These are phyloP conservation scores for Lactarius sanguifluus DNA, from an alignment of 768 basidiomycete species.

Conservation along the genomic window DNA sequence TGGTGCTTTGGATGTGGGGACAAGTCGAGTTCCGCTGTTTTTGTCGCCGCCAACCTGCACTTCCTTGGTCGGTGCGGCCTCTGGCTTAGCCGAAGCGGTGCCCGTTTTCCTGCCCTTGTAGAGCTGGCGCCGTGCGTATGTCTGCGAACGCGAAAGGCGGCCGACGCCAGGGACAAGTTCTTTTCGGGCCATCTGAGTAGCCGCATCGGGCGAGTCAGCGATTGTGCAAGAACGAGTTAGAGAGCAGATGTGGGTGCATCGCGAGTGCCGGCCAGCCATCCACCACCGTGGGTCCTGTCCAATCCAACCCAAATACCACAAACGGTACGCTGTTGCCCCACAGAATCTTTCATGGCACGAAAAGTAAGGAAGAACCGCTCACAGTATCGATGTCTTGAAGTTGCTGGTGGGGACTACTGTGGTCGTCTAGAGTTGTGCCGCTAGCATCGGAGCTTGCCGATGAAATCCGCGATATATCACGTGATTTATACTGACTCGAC, in stretches of 20 bases:
- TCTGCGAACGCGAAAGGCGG: conserved; percentile 79
- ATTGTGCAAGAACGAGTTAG: not conserved
- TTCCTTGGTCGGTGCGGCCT: conserved; percentile 65
- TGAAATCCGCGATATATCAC: not conserved
- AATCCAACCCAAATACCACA: conserved; percentile 15
- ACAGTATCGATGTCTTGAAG: conserved; percentile 48
- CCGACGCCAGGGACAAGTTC: conserved; percentile 81
- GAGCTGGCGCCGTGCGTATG: conserved; percentile 76
- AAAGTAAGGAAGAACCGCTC: conserved; percentile 37
- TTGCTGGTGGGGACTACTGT: conserved; percentile 34
- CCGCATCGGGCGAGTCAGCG: conserved; percentile 21
- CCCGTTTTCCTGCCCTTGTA: conserved; percentile 85
- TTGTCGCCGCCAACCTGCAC: conserved; percentile 85
- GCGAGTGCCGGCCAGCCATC: conserved; percentile 37
- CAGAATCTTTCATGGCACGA: not conserved
- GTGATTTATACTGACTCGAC: not conserved
- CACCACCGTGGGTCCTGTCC: conserved; percentile 31
- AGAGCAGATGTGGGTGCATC: conserved; percentile 37
- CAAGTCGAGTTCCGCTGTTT: conserved; percentile 85
- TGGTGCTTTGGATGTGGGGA: conserved; percentile 82
- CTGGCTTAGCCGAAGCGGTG: conserved; percentile 58
- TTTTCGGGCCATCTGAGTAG: conserved; percentile 77
- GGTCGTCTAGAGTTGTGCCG: conserved; percentile 24
- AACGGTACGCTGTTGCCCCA: not conserved
- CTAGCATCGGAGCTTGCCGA: conserved; percentile 24